Percentiles rank a stretch among this genome's conserved stretches.
Evolutionary conservation across 2,329 filamentous ascomycete species (phyloP).

Genomic region (Calonectria hawksworthii): DNA sequence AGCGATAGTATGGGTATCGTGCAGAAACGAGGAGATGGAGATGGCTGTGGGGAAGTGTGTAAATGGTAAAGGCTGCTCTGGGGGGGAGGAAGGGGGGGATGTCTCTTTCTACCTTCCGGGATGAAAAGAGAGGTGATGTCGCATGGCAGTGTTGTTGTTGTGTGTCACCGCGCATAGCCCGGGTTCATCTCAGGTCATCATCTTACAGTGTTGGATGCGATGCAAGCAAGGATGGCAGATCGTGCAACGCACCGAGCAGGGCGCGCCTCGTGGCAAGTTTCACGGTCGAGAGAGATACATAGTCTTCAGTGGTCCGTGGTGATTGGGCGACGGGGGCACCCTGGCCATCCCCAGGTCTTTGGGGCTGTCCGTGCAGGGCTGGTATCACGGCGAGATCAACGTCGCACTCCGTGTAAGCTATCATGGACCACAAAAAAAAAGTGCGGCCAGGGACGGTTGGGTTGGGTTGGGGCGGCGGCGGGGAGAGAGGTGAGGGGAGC

Average conservation of each 20-base stretch:
- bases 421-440: not conserved
- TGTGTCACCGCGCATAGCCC: not conserved
- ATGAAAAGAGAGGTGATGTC: not conserved
- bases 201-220: not conserved
- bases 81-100: not conserved
- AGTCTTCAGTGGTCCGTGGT: not conserved
- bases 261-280: not conserved
- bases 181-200: not conserved
- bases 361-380: not conserved
- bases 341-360: not conserved
- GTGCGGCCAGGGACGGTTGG: not conserved
- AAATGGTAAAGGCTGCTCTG: not conserved
- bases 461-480: not conserved
- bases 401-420: not conserved
- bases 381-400: not conserved
- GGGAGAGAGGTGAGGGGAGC: not conserved
- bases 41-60: not conserved
- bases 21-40: not conserved
- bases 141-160: not conserved
- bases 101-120: not conserved
- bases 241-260: not conserved
- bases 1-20: not conserved
- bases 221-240: not conserved
- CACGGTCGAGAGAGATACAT: slow-evolving; percentile 17
- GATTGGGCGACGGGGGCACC: slow-evolving; percentile 21